Percentiles rank a stretch among this genome's conserved stretches.
Evolutionary conservation across 768 basidiomycete genomes (phyloP).

Genomic region (Termitomyces sp.): DNA sequence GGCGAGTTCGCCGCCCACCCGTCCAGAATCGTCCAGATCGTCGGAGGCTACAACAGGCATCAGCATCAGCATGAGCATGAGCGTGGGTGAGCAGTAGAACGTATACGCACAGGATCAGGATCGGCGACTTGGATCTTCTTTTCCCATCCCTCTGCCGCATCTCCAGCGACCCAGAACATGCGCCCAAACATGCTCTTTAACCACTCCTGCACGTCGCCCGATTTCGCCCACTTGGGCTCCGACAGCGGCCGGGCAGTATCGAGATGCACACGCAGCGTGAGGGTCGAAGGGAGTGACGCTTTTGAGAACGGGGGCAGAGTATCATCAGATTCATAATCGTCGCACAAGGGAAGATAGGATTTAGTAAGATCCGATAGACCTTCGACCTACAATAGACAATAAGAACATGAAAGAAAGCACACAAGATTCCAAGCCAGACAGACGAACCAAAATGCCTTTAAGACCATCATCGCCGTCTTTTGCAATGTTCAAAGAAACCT

Average conservation of each 20-base stretch:
- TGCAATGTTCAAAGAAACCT: constrained; percentile 62
- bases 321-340: constrained; percentile 39
- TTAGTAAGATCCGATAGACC: constrained; percentile 65
- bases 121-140: constrained; percentile 89
- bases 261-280: constrained; percentile 71
- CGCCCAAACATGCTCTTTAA: constrained; percentile 80
- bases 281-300: constrained; percentile 41
- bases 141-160: constrained; percentile 88
- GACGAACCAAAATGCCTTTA: constrained; percentile 80
- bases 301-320: constrained; percentile 74
- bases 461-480: constrained; percentile 50
- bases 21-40: constrained; percentile 86
- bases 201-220: constrained; percentile 94
- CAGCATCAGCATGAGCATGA: background rate
- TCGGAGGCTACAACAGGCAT: constrained; percentile 94
- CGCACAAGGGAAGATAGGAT: constrained; percentile 56
- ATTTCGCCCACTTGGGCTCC: constrained; percentile 96
- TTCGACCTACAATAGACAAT: constrained; percentile 49
- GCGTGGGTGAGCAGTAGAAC: background rate
- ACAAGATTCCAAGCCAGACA: too few species aligned
- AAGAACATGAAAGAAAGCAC: constrained; percentile 3
- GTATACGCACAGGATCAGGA: constrained; percentile 81
- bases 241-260: constrained; percentile 87
- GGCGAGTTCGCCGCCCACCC: constrained; percentile 85
- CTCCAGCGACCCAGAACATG: constrained; percentile 82